Conservation (phyloP, 2,329 filamentous ascomycete genomes). For the Purpureocillium lavendulum region DNA sequence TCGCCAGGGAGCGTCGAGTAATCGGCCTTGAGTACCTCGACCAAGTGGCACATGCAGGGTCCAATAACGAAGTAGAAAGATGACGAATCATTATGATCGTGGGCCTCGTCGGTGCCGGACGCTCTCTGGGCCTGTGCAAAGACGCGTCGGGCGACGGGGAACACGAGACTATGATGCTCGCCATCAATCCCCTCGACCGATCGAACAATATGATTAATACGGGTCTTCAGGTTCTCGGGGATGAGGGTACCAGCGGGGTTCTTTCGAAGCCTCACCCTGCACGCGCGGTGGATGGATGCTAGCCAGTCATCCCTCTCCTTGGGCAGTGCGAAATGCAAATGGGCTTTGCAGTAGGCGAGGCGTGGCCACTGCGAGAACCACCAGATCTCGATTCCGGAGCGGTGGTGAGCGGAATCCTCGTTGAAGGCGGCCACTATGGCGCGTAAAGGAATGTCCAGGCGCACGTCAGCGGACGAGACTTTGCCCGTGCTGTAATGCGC, state of each 20-base stretch:
- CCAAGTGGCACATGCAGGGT: constrained; percentile 42
- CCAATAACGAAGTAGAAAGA: constrained; percentile 48
- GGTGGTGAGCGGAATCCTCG: constrained; percentile 39
- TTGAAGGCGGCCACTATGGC: constrained; percentile 44
- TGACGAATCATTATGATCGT: constrained; percentile 38
- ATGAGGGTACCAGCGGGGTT: constrained; percentile 26
- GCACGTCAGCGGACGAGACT: constrained; percentile 25
- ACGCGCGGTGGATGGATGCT: constrained; percentile 34
- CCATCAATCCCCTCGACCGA: constrained; percentile 27
- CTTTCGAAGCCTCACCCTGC: constrained; percentile 27
- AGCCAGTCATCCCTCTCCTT: constrained; percentile 43
- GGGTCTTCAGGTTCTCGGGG: constrained; percentile 37
- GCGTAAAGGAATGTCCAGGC: constrained; percentile 39
- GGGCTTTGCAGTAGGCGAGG: constrained; percentile 36
- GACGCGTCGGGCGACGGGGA: constrained; percentile 42
- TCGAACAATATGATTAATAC: constrained; percentile 38
- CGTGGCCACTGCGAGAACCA: constrained; percentile 39
- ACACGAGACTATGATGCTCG: constrained; percentile 29
- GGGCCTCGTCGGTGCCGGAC: constrained; percentile 31
- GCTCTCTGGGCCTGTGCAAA: constrained; percentile 29
- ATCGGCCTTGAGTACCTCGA: constrained; percentile 39
- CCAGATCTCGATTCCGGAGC: constrained; percentile 48
- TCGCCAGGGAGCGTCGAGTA: constrained; percentile 33
- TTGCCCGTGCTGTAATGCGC: constrained; percentile 16
- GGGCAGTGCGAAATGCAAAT: constrained; percentile 40